Conservation (phyloP, 2,329 filamentous ascomycete genomes). For the Lasiodiplodia hormozganensis region DNA sequence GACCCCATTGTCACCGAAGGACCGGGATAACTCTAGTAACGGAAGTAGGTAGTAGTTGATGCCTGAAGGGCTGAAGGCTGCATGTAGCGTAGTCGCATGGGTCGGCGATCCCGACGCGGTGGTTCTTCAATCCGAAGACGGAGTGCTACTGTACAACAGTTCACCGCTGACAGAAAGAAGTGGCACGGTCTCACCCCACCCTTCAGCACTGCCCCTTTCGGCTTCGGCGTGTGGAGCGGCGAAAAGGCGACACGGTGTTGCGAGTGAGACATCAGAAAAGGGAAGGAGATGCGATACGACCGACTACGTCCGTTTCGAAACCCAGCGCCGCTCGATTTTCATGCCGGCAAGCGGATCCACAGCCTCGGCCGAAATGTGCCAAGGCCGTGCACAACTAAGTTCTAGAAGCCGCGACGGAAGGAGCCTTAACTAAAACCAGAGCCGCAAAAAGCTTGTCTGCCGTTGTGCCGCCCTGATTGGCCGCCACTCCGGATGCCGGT, state of each 20-base stretch:
- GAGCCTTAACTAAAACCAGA: neutral
- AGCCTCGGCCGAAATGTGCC: neutral
- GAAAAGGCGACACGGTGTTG: neutral
- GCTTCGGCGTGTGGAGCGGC: neutral
- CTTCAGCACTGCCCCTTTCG: neutral
- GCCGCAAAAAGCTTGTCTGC: neutral
- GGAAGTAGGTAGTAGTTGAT: no score
- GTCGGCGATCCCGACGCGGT: neutral
- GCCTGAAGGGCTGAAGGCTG: no score
- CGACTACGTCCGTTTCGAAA: slow-evolving; percentile 4
- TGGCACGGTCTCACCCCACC: neutral
- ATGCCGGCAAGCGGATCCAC: neutral
- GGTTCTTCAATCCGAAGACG: neutral
- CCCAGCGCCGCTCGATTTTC: neutral
- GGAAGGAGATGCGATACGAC: slow-evolving; percentile 3
- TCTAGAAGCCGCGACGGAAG: neutral
- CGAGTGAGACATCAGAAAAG: neutral
- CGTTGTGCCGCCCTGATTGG: neutral
- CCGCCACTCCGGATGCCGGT: neutral
- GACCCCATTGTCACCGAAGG: no score
- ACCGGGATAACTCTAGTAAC: no score
- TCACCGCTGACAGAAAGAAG: neutral
- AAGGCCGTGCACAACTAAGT: neutral
- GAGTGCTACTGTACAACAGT: neutral
- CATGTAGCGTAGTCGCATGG: neutral